Base-by-base conservation (phyloP, 2,329 filamentous ascomycete genomes). In the Talaromyces sp. region DNA sequence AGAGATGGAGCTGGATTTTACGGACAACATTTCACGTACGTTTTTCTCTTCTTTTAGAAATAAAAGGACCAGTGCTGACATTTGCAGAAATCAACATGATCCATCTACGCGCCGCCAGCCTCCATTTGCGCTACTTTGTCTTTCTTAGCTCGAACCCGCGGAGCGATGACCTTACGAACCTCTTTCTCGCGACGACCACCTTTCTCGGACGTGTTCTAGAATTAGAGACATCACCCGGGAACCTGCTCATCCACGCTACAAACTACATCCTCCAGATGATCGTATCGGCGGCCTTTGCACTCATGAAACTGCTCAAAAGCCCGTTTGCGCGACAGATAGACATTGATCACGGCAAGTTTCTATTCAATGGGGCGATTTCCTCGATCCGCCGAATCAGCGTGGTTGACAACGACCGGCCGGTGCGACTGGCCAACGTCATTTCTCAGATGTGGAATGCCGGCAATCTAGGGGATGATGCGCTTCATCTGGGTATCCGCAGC, bases 211-310 rank as follows among this genome's bases (percentile, higher is more conserved):
- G 74, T 24, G 77, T 78, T n/a, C 67, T 80, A 8, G 74, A 76
- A 48, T 68, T 79, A 11, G 77, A 74, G 64, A 75, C 71, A 10
- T 75, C 72, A 3, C 74, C 76, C 4, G 76, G 80, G 2, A 76
- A 79, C 52, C 70, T 81, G 27, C 76, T 84, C 14, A 77, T 78
- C 59, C 80, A 85, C 61, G 80, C 81, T 9, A 81, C 76, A 58
- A 85, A 82, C 63, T 87, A 87, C 68, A 84, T 88, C 60, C 81
- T 86, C 66, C 85, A 88, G 67, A 86, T 87, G 79, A 83, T 87
- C 55, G 79, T 87, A 9, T 85, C 85, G 0, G 84, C 83, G 5
- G 84, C 83, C 2, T 87, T 87, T 64, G 83, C 84, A 0, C 74
- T 88, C 1, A 78, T 88, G 66, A 88, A 88, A 63, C 77, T 88